These are phyloP conservation scores for Pseudogymnoascus sp. DNA, from an alignment of 2,329 filamentous ascomycete species.

Conservation along the genomic window DNA sequence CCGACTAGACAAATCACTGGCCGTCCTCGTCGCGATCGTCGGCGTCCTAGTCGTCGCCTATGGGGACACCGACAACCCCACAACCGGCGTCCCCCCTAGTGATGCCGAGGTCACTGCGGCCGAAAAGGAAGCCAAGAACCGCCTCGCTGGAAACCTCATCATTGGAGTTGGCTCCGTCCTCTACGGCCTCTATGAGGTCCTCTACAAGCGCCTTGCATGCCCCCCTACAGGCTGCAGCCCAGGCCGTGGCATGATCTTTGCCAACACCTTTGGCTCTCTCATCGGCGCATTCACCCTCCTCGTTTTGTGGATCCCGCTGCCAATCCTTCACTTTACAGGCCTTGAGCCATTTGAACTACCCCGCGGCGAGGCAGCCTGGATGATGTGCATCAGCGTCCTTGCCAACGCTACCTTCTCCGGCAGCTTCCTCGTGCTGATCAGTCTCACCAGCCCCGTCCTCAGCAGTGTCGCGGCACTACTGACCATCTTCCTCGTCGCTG, in stretches of 20 bases:
- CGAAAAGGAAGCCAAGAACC: slow-evolving; percentile 47
- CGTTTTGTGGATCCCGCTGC: slow-evolving; percentile 87
- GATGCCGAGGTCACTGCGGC: slow-evolving; percentile 23
- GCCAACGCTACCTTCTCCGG: slow-evolving; percentile 91
- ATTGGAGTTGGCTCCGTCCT: slow-evolving; percentile 86
- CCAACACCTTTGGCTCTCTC: slow-evolving; percentile 81
- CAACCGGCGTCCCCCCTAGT: slow-evolving; percentile 32
- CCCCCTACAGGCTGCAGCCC: slow-evolving; percentile 71
- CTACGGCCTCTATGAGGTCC: slow-evolving; percentile 93
- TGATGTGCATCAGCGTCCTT: slow-evolving; percentile 71
- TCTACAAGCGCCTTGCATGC: slow-evolving; percentile 91
- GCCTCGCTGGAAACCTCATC: slow-evolving; percentile 78
- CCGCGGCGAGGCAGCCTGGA: slow-evolving; percentile 65
- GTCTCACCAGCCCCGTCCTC: slow-evolving; percentile 83
- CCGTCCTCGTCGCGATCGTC: slow-evolving; percentile 76
- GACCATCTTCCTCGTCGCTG: slow-evolving; percentile 92
- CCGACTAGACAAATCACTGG: slow-evolving; percentile 73
- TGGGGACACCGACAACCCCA: slow-evolving; percentile 51
- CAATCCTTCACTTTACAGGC: slow-evolving; percentile 69
- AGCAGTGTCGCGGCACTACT: slow-evolving; percentile 87
- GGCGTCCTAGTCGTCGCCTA: slow-evolving; percentile 96
- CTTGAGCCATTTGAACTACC: slow-evolving; percentile 80
- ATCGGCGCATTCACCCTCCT: slow-evolving; percentile 80
- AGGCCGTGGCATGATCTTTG: slow-evolving; percentile 89
- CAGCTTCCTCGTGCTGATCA: slow-evolving; percentile 86